These are phyloP conservation scores for Trichosanthes truncata DNA, from an alignment of 306 rosid genomes.

Conservation along the genomic window DNA sequence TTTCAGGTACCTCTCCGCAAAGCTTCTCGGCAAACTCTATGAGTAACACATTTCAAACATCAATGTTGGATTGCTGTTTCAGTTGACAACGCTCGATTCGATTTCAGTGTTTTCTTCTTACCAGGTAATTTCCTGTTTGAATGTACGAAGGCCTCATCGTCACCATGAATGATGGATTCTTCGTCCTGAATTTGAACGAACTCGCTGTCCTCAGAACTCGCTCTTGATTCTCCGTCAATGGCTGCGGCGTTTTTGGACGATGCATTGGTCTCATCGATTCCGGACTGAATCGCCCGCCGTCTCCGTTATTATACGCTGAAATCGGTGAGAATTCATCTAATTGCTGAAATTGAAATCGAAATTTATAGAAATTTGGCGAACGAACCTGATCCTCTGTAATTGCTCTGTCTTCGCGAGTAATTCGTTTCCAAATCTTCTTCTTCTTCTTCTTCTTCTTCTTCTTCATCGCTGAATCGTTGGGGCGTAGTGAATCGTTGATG, in stretches of 20 bases:
- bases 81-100: neutral
- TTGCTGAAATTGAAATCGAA: neutral
- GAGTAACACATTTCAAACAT: too few relatives aligned
- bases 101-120: neutral
- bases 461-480: neutral
- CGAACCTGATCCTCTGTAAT: neutral
- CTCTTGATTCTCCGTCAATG: neutral
- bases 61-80: neutral
- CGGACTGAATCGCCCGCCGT: neutral
- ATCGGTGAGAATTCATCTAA: neutral
- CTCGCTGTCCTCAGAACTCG: neutral
- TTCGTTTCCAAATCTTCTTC: neutral
- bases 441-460: neutral
- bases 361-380: neutral
- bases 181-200: neutral
- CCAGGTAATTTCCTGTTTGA: neutral
- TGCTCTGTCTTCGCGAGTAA: neutral
- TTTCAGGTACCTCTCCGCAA: neutral
- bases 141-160: slow-evolving; percentile 6
- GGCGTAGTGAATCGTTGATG: neutral
- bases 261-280: neutral
- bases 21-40: neutral
- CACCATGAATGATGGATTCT: neutral
- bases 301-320: neutral
- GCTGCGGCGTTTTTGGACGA: neutral